Percentiles rank a stretch among this genome's conserved stretches.
Conservation (phyloP, 495 filamentous ascomycete species). For the Lophium mytilinum region DNA sequence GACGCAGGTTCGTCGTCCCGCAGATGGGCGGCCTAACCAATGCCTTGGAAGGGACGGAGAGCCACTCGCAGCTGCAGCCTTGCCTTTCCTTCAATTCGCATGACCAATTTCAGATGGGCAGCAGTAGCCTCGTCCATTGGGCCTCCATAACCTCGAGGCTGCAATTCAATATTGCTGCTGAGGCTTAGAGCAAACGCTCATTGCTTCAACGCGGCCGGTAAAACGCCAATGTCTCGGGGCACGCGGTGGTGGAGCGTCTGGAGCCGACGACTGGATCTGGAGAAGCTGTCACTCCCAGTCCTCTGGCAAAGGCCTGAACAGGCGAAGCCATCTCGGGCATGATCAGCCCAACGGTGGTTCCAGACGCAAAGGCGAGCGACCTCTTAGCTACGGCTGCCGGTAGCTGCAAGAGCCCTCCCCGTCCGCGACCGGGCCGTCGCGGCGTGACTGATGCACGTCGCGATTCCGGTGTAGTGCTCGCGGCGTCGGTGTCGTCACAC, state of each 20-base stretch:
- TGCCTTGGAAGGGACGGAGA: conserved; percentile 7
- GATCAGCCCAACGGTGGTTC: conserved; percentile 13
- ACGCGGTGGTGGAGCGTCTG: background rate
- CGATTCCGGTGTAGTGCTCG: conserved; percentile 4
- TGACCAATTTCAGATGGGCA: background rate
- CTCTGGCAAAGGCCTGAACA: conserved; percentile 5
- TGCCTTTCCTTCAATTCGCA: conserved; percentile 9
- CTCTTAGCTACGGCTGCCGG: background rate
- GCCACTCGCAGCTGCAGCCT: conserved; percentile 20
- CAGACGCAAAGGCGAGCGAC: conserved; percentile 18
- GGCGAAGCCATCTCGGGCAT: background rate
- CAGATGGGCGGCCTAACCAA: no score
- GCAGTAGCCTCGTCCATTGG: conserved; percentile 12
- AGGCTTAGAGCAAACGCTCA: background rate
- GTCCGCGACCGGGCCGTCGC: conserved; percentile 6
- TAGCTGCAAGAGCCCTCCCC: conserved; percentile 6
- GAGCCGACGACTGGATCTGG: conserved; percentile 9
- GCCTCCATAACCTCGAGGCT: conserved; percentile 11
- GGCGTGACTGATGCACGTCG: conserved; percentile 4
- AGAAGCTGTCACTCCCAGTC: background rate
- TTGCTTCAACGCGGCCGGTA: conserved; percentile 1
- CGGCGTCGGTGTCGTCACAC: conserved; percentile 5
- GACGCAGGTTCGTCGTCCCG: background rate
- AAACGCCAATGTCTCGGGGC: conserved; percentile 9
- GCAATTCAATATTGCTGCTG: conserved; percentile 4